Evolutionary conservation across 306 rosid genomes (phyloP), one percentile per base, ranked within the genome.

Genomic region (Trifolium subterraneum): DNA sequence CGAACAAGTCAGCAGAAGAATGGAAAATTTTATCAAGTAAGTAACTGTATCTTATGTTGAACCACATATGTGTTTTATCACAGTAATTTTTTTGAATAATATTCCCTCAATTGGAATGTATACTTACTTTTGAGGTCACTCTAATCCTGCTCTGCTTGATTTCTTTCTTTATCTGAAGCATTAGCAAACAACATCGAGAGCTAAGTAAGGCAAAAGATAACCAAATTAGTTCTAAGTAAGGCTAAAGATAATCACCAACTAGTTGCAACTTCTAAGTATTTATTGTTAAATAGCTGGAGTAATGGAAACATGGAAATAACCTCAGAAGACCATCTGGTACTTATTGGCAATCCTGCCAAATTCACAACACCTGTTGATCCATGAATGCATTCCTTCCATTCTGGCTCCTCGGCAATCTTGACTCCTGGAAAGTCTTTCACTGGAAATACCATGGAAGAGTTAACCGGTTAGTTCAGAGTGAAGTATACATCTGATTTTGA

Each of bases 311-410:
- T 55, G 71, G 70, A 25, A 67, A 73, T 68, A 77, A 90, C 99
- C 96, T 92, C 99, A 64, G 88, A 72, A 79, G 98, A 88, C 99
- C 99, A 95, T 82, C 99, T 84, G 63, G 92, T 92, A 73, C 98
- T 90, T 60, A 95, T 95, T 73, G 99, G 97, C 83, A 95, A 7
- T 73, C 99, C 99, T 33, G 98, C 99, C 84, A 95, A 85, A 85
- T 95, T 95, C 67, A 95, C 98, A 64, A 95, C 90, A 25, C 99
- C 97, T 3, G 86, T 82, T 54, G 98, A 92, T 73, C 88, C 90
- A 58, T 86, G 88, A 80, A 95, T 87, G 79, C 95, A 81, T 59
- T 87, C 86, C 86, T 85, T 92, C 99, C 99, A 95, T 75, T 79
- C 92, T 70, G 82, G 69, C 82, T 92, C 98, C 72, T 85, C 97